A percentile compares a stretch with the other conserved stretches of the same genome.
These are phyloP conservation scores for Penicillium sp. DNA, from an alignment of 2,329 filamentous ascomycete genomes.

Conservation along the genomic window DNA sequence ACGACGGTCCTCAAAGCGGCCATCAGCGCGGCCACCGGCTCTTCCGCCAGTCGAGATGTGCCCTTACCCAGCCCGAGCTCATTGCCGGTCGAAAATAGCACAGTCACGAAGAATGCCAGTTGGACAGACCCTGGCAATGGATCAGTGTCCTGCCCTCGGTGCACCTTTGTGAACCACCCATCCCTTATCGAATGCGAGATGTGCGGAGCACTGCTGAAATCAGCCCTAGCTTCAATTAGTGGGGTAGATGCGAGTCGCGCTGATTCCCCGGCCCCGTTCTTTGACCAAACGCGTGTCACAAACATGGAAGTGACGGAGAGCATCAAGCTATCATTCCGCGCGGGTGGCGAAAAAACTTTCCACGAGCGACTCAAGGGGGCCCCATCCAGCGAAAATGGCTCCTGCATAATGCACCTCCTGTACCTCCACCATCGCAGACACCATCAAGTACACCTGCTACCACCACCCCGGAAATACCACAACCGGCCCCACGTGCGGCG, in stretches of 20 bases:
- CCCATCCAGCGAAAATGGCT: slow-evolving; percentile 91
- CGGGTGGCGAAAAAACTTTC: slow-evolving; percentile 83
- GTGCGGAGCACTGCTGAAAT: slow-evolving; percentile 70
- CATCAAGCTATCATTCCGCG: slow-evolving; percentile 87
- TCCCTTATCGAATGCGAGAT: slow-evolving; percentile 84
- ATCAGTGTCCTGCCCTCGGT: slow-evolving; percentile 64
- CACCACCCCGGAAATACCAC: slow-evolving; percentile 19
- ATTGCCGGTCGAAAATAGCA: not conserved
- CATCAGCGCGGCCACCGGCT: slow-evolving; percentile 58
- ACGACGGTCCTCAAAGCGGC: slow-evolving; percentile 80
- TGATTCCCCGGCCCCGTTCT: slow-evolving; percentile 73
- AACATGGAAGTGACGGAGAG: slow-evolving; percentile 62
- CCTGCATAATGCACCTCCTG: slow-evolving; percentile 78
- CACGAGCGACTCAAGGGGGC: slow-evolving; percentile 81
- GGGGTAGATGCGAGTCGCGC: slow-evolving; percentile 44
- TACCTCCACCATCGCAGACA: slow-evolving; percentile 57
- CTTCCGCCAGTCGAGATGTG: slow-evolving; percentile 37
- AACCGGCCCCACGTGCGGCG: slow-evolving; percentile 44
- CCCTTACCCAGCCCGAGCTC: slow-evolving; percentile 1
- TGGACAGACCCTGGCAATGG: slow-evolving; percentile 2
- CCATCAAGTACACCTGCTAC: slow-evolving; percentile 28
- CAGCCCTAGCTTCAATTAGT: slow-evolving; percentile 42
- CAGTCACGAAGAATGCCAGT: not conserved
- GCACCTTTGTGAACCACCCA: slow-evolving; percentile 90
- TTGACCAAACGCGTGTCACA: slow-evolving; percentile 44